Base-by-base conservation (phyloP, 2,329 filamentous ascomycete genomes). In the Colletotrichum lindemuthianum region DNA sequence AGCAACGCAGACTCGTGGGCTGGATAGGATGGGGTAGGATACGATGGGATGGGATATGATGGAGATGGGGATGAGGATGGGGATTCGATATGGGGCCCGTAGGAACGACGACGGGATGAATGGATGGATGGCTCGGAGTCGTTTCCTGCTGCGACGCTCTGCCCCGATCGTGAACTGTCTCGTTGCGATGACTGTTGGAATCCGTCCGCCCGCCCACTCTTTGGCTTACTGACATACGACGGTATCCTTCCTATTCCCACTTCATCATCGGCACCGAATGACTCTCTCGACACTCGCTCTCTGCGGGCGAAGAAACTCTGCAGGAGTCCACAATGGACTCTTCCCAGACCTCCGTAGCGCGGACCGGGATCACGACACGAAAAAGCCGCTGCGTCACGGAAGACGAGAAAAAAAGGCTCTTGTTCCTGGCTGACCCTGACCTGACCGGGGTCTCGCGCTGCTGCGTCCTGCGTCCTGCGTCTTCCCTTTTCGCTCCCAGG, bases 351-450 rank as follows among this genome's bases (percentile, higher is more conserved):
- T 24, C 24, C 24, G 24, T 24, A 24, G 24, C 24, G 24, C 24
- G 24, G 4, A 24, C 24, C 24, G 24, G 24, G 24, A 24, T 24
- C 24, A 48, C 7, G 33, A 48, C 8, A 34, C 6, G 37, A 51
- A 51, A 40, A 36, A 40, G n/a, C 48, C 48, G n/a, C 24, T n/a
- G n/a, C 45, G 45, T 48, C 34, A 36, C 32, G 34, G 34, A 49
- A 49, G 41, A 53, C 13, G 12, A 54, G 39, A 34, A 51, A 51
- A 51, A 34, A 15, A 51, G 13, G 10, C 8, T 13, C 13, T 8
- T 12, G 8, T 12, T 24, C 34, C 36, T 32, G 48, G 48, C 12
- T 37, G 43, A 45, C 16, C 12, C 43, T 41, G 39, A 41, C 10
- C 24, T 37, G 24, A 24, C 24, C 24, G 24, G 24, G 24, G 24